Evolutionary conservation across 805 yeast genomes (phyloP).

Genomic region (Tetrapisispora phaffii): DNA sequence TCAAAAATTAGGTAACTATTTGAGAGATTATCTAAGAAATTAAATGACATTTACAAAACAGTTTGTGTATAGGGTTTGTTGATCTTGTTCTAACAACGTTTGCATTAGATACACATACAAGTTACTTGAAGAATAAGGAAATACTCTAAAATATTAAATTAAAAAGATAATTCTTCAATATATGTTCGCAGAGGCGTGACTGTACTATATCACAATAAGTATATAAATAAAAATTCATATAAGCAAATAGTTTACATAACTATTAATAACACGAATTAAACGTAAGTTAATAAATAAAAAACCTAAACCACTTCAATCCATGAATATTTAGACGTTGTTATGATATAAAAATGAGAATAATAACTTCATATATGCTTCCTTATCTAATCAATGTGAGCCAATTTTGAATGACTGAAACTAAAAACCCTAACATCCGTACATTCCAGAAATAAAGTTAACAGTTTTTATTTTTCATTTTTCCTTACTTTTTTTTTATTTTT

Average conservation of each 20-base stretch:
- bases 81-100: neutral
- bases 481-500: too few species aligned
- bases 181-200: neutral
- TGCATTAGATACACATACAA: neutral
- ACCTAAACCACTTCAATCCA: too few species aligned
- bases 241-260: neutral
- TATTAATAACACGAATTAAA: too few species aligned
- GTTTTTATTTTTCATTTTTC: too few species aligned
- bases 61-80: neutral
- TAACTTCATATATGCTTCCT: neutral
- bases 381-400: neutral
- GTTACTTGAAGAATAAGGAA: neutral
- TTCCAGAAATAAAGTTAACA: neutral
- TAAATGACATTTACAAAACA: slow-evolving; percentile 6
- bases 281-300: neutral
- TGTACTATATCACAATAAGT: neutral
- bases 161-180: neutral
- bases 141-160: neutral
- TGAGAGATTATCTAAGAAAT: slow-evolving; percentile 72
- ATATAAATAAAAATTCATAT: too few species aligned
- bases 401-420: neutral
- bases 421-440: neutral
- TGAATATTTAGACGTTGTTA: too few species aligned
- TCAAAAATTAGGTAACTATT: slow-evolving; percentile 68
- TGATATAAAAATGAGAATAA: too few species aligned